These are phyloP conservation scores for Rhizopogon sp. DNA, from an alignment of 768 basidiomycete species.

Conservation along the genomic window DNA sequence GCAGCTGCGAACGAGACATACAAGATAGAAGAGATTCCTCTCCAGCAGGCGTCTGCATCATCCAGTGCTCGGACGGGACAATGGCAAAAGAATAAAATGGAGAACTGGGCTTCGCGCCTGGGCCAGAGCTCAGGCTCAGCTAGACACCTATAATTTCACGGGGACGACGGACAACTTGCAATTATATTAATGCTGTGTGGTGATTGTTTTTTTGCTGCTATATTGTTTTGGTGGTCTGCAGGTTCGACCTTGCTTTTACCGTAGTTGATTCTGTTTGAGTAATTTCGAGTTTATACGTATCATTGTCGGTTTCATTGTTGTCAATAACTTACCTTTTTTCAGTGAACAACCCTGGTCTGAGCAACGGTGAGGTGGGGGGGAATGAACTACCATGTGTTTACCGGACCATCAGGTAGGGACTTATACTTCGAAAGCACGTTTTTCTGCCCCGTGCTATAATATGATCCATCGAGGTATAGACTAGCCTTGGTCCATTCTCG, in stretches of 20 bases:
- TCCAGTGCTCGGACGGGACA: slow-evolving; percentile 23
- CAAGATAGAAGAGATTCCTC: slow-evolving; percentile 13
- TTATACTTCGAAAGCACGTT: neutral
- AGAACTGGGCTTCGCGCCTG: slow-evolving; percentile 25
- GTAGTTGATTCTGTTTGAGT: neutral
- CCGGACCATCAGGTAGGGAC: too few species aligned
- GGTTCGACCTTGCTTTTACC: neutral
- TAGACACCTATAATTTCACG: slow-evolving; percentile 21
- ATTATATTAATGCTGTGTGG: slow-evolving; percentile 1
- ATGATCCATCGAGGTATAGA: neutral
- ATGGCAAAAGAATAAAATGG: slow-evolving; percentile 28
- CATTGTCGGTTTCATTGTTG: too few species aligned
- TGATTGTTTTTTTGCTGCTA: neutral
- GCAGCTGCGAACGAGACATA: slow-evolving; percentile 1
- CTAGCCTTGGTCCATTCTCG: neutral
- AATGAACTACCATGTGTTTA: neutral
- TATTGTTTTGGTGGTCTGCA: neutral
- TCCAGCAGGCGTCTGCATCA: slow-evolving; percentile 18
- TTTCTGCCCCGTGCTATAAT: neutral
- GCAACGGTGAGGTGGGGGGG: neutral
- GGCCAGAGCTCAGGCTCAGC: slow-evolving; percentile 27
- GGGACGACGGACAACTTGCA: neutral
- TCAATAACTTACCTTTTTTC: too few species aligned
- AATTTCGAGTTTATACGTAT: neutral
- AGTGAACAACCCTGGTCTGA: neutral